Evolutionary conservation across 2,329 filamentous ascomycete species (phyloP).

Genomic region (Colletotrichum orbiculare): DNA sequence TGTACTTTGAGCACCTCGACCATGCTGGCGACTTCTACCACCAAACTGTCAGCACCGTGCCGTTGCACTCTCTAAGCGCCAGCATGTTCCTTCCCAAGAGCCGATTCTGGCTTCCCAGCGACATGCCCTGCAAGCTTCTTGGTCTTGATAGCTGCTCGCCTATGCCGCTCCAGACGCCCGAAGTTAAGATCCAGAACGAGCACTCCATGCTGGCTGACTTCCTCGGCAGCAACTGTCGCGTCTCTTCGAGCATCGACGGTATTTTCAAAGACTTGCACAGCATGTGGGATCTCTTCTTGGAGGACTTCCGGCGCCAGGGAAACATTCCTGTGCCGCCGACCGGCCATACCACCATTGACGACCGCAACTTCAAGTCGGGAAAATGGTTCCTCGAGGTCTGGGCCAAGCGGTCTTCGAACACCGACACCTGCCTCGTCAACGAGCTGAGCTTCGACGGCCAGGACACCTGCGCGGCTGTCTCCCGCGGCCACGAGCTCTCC

Average conservation of each 20-base stretch:
- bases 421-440: background rate
- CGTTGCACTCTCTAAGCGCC: conserved; percentile 65
- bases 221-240: conserved; percentile 45
- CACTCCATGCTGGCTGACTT: conserved; percentile 14
- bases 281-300: conserved; percentile 14
- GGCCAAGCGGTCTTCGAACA: conserved; percentile 12
- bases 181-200: background rate
- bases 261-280: conserved; percentile 9
- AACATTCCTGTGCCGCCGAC: conserved; percentile 45
- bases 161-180: background rate
- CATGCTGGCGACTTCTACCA: conserved; percentile 60
- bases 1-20: conserved; percentile 63
- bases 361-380: conserved; percentile 45
- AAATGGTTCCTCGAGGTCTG: conserved; percentile 18
- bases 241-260: conserved; percentile 60
- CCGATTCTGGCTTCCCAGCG: conserved; percentile 52
- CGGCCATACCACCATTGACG: conserved; percentile 53
- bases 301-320: conserved; percentile 40
- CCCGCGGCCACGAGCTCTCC: conserved; percentile 7
- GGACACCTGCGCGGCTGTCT: background rate
- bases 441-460: conserved; percentile 7
- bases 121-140: conserved; percentile 41
- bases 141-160: conserved; percentile 31
- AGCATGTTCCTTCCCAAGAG: conserved; percentile 63
- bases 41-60: conserved; percentile 58